Percentiles rank a stretch among this genome's conserved stretches.
Conservation (phyloP, 805 yeast species). For the Metschnikowia lunata region DNA sequence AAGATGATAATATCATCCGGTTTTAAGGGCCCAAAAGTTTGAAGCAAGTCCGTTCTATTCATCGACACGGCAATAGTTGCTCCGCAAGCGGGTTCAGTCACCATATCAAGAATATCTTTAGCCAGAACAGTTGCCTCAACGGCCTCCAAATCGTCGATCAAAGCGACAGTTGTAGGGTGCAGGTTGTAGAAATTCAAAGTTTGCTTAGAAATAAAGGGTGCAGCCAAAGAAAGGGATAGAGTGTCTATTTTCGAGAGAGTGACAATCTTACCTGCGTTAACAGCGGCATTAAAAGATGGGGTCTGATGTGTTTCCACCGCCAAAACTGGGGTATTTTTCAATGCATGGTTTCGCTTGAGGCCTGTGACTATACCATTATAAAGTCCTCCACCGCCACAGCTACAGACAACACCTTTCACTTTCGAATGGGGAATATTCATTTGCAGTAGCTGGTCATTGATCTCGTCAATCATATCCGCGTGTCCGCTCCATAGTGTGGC, state of each 20-base stretch:
- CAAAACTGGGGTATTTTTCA: constrained; percentile 24
- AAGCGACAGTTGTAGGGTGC: constrained; percentile 12
- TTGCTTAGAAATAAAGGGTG: constrained; percentile 50
- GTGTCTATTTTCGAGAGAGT: constrained; percentile 45
- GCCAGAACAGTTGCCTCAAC: constrained; percentile 49
- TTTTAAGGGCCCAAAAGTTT: constrained; percentile 22
- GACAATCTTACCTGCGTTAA: constrained; percentile 43
- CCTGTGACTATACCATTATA: constrained; percentile 51
- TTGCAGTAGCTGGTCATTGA: constrained; percentile 27
- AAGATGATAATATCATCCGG: constrained; percentile 45
- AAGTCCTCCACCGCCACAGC: constrained; percentile 57
- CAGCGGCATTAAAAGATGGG: constrained; percentile 52
- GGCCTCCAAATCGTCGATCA: constrained; percentile 52
- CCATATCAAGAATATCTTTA: constrained; percentile 45
- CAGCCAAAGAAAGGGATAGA: constrained; percentile 61
- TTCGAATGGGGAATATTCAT: constrained; percentile 10
- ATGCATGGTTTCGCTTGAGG: constrained; percentile 20
- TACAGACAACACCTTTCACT: constrained; percentile 47
- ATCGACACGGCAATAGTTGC: constrained; percentile 55
- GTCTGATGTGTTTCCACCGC: constrained; percentile 58
- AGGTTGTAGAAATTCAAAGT: constrained; percentile 36
- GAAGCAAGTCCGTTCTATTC: constrained; percentile 26
- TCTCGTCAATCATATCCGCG: constrained; percentile 34
- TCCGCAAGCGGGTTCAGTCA: constrained; percentile 73
- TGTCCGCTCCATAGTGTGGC: constrained; percentile 54